phyloP scores from a whole-genome alignment of 768 basidiomycete genomes.

The Naematelia aurantialba region DNA sequence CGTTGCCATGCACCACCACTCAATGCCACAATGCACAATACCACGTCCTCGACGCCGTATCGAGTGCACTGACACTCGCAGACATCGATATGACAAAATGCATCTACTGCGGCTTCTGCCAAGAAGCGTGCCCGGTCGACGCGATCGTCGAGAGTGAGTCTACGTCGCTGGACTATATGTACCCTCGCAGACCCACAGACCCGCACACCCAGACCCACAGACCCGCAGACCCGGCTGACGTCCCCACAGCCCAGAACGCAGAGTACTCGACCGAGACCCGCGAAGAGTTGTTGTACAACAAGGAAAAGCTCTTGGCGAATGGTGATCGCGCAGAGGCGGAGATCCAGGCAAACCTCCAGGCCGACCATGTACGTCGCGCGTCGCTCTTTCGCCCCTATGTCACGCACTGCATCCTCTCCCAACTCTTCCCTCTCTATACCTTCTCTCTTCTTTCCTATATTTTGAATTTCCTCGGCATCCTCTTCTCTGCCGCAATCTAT shows the following conservation, averaged over 20 bases:
- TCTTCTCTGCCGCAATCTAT: too few relatives aligned
- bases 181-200: constrained; percentile 15
- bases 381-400: not conserved
- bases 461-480: too few relatives aligned
- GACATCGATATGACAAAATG: constrained; percentile 99
- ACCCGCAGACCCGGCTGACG: not conserved
- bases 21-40: not conserved
- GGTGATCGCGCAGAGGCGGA: constrained; percentile 96
- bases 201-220: constrained; percentile 11
- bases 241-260: constrained; percentile 78
- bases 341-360: constrained; percentile 77
- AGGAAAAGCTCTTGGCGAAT: constrained; percentile 94
- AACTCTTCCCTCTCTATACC: too few relatives aligned
- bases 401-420: not conserved
- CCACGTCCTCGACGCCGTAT: constrained; percentile 15
- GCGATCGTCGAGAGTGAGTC: constrained; percentile 95
- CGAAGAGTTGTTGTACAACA: constrained; percentile 97
- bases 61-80: constrained; percentile 42
- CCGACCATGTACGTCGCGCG: constrained; percentile 47
- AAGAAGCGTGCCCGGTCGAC: constrained; percentile 98
- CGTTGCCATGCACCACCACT: not conserved
- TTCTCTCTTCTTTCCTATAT: too few relatives aligned
- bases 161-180: not conserved
- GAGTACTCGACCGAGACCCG: constrained; percentile 97
- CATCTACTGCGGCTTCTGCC: constrained; percentile 99